Evolutionary conservation across 75 land plant species (phyloP), one percentile per base, ranked within the genome.

Genomic region (Adiantum capillusveneris): DNA sequence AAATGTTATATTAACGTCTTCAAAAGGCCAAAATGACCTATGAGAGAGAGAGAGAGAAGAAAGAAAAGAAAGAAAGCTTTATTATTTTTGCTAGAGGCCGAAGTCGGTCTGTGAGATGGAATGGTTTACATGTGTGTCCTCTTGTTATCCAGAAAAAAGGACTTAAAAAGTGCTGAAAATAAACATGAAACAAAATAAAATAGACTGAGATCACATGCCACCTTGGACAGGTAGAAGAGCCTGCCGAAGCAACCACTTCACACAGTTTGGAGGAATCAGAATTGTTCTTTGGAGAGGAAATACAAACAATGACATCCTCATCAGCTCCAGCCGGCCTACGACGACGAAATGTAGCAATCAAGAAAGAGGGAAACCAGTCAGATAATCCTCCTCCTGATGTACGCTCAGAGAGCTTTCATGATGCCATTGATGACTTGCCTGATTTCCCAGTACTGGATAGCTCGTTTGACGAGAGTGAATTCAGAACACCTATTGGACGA

Each of bases 221-320:
- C n/a, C n/a, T n/a, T n/a, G n/a, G 43, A 19, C 51, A 48, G 51
- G 51, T 48, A 13, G 51, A 48, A 48, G 51, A 48, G 18, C 13
- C 51, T 6, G 6, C 20, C 6, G 20, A 12, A 6, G 20, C 18
- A 16, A 48, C 20, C 20, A 48, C 20, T 11, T 5, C 18, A 18
- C 51, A 48, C 13, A 48, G 51, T 19, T 19, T 48, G 51, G 6
- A 12, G 18, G 51, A 48, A 9, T 5, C 11, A 5, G 51, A 48
- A 20, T 18, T 19, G 13, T 12, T 48, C 51, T 48, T 48, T 48
- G 51, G 20, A 19, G 51, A 48, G 51, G 20, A 16, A 48, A 6
- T 16, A 48, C 11, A 12, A 48, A 16, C 51, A 48, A 48, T 20
- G 20, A 16, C 51, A 16, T 9, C 51, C 13, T 48, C 51, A 11